Base-by-base conservation (phyloP, 148 eudicot genomes). In the Hydrangea macrophylla region DNA sequence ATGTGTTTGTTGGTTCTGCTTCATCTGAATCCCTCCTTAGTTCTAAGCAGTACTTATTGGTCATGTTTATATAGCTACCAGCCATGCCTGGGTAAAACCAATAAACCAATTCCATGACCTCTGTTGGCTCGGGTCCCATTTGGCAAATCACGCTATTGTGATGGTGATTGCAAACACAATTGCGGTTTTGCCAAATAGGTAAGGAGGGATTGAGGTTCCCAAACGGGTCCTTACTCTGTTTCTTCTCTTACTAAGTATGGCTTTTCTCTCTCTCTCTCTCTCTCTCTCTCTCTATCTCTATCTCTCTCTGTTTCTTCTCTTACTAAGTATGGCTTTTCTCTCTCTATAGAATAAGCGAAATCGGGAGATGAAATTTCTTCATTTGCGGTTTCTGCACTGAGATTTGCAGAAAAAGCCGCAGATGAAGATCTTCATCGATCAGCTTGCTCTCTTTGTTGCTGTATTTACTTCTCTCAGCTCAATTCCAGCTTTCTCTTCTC, bases 361-460 rank as follows among this genome's bases (percentile, higher is more conserved):
- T 55, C 70, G 54, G 36, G 59, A 15, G 44, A 71, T 71, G 75
- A 27, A 23, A 71, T 54, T 56, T 31, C 68, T 9, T 54, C 40
- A 30, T 68, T 59, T 62, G 68, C 30, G 78, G 62, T 68, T 50
- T 31, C 24, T 27, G 73, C 45, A 13, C 39, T 60, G 60, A 63
- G 68, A 62, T 55, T 56, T 26, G 69, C 40, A 32, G 68, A 69
- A 30, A 15, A 31, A 18, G 31, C 15, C 55, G 44, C 37, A 51
- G 56, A 68, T 74, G 78, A 74, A 61, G 57, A 62, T 61, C 65
- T 35, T 54, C 10, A 3, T 68, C n/a, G 7, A 22, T 8, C 70
- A 55, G 24, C 55, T 67, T 2, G 48, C 45, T 39, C 68, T 54
- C 24, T 55, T 54, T 23, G 12, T 40, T 11, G 45, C n/a, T 28